phyloP scores from a whole-genome alignment of 2,329 filamentous ascomycete genomes.

The Colletotrichum horii region DNA sequence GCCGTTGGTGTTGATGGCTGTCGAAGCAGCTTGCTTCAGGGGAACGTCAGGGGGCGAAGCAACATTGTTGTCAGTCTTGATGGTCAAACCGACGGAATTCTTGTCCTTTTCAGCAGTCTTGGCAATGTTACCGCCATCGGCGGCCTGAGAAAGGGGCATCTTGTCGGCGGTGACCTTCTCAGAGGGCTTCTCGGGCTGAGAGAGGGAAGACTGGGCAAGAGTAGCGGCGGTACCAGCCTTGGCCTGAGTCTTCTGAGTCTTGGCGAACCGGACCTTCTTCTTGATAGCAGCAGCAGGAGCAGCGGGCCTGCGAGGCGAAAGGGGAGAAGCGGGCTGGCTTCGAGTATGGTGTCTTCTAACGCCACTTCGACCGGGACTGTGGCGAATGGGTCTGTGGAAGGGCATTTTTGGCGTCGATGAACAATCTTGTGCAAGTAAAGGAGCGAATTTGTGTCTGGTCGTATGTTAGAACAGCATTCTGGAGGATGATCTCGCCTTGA shows the following conservation, averaged over 20 bases:
- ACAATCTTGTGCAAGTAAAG: not conserved
- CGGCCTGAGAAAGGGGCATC: not conserved
- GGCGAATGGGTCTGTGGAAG: not conserved
- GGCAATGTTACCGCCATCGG: not conserved
- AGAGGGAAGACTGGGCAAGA: not conserved
- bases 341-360: not conserved
- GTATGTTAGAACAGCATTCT: not conserved
- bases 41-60: not conserved
- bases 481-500: not conserved
- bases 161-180: not conserved
- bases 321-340: not conserved
- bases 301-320: not conserved
- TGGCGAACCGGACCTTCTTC: not conserved
- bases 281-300: not conserved
- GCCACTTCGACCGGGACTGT: not conserved
- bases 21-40: not conserved
- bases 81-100: not conserved
- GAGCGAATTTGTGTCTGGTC: not conserved
- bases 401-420: not conserved
- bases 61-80: not conserved
- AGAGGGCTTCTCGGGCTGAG: not conserved
- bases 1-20: not conserved
- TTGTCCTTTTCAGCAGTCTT: not conserved
- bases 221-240: not conserved
- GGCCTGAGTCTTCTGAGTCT: not conserved